Conservation (phyloP, 1,139 yeast genomes). For the Diutina neorugosa region DNA sequence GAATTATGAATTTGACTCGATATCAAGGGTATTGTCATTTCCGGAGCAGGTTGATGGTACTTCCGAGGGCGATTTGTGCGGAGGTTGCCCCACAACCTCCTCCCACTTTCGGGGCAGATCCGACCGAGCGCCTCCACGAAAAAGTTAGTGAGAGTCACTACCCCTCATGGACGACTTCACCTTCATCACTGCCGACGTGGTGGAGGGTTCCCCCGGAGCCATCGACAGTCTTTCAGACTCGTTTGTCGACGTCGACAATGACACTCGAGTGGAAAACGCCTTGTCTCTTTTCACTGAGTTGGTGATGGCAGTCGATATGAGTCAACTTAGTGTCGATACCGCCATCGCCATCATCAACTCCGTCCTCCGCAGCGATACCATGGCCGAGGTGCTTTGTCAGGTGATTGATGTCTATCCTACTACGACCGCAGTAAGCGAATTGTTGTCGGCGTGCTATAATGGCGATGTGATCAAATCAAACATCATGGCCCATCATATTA, state of each 20-base stretch:
- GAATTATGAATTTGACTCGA: too few species aligned
- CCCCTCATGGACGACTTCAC: neutral
- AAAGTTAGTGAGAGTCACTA: neutral
- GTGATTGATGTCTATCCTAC: constrained; percentile 34
- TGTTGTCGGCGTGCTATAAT: constrained; percentile 16
- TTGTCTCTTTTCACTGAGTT: neutral
- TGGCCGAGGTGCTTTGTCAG: constrained; percentile 30
- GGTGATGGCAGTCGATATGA: neutral
- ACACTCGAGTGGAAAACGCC: neutral
- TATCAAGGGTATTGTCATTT: too few species aligned
- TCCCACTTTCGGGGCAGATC: neutral
- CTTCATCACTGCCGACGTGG: neutral
- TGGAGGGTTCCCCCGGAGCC: neutral
- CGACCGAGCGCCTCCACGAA: neutral
- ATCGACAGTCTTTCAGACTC: neutral
- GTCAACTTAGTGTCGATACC: neutral
- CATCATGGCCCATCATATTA: constrained; percentile 24
- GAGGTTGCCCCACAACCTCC: too few species aligned
- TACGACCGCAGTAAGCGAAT: constrained; percentile 15
- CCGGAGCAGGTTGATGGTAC: too few species aligned
- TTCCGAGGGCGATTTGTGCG: neutral
- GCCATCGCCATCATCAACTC: neutral
- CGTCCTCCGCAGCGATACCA: neutral
- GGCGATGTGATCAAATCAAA: constrained; percentile 23
- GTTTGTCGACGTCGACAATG: neutral